phyloP scores from a whole-genome alignment of 1,284 basidiomycete genomes.

The Schizopora paradoxa region DNA sequence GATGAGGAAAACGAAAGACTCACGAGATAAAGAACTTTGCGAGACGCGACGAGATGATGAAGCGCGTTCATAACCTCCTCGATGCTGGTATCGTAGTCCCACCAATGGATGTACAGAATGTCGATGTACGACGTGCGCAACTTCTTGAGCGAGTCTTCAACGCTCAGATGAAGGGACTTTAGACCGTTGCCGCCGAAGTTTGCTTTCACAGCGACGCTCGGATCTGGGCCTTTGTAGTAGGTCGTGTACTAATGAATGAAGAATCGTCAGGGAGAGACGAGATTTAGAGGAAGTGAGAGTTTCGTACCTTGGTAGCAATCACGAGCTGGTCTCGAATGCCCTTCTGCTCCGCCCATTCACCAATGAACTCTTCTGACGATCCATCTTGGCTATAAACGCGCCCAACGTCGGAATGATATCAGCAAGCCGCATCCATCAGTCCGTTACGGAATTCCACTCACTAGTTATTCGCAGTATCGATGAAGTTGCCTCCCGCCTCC shows the following conservation, averaged over 20 bases:
- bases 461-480: constrained; percentile 14
- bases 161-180: constrained; percentile 27
- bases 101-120: constrained; percentile 44
- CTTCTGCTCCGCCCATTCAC: constrained; percentile 38
- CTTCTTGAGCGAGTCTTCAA: constrained; percentile 40
- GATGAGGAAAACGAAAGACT: background rate
- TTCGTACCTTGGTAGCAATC: constrained; percentile 35
- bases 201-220: constrained; percentile 17
- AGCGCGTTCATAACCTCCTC: constrained; percentile 33
- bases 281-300: constrained; percentile 23
- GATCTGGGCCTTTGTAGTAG: constrained; percentile 18
- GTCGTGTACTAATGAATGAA: constrained; percentile 24
- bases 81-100: constrained; percentile 28
- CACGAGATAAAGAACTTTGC: constrained; percentile 34
- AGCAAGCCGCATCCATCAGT: constrained; percentile 9
- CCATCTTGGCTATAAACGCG: constrained; percentile 25
- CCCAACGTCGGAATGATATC: too few relatives aligned
- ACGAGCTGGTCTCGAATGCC: constrained; percentile 39
- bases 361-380: constrained; percentile 30
- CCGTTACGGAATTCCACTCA: background rate
- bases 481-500: constrained; percentile 25
- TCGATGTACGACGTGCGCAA: constrained; percentile 53
- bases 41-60: constrained; percentile 29
- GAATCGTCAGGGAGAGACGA: constrained; percentile 27
- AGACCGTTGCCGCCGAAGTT: constrained; percentile 37